Base-by-base conservation (phyloP, 768 basidiomycete genomes). In the Amanita subjunquillea region DNA sequence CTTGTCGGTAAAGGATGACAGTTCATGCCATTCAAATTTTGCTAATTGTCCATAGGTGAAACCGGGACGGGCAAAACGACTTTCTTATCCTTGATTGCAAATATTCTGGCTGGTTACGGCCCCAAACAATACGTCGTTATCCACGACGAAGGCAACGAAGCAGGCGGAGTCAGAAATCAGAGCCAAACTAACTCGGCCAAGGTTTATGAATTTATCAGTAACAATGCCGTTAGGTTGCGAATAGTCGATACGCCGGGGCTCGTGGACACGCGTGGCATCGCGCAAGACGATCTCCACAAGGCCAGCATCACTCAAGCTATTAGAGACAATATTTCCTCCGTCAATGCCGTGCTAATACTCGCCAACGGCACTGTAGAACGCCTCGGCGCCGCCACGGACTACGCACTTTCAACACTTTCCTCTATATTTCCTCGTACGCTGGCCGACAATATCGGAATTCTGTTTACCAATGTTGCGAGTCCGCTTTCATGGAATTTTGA, bases 231-330 rank as follows among this genome's bases (percentile, higher is more conserved):
- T 17, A 32, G 46, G 43, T 43, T 65, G 6, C 57, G 59, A 25
- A 57, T 65, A 30, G 58, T 65, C 12, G 64, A 65, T 46, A 64
- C 63, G 13, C 64, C 64, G 27, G 64, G 64, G 7, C 60, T 65
- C 7, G 60, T 55, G 15, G 63, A 65, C 43, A 65, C 64, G 6
- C 62, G 64, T 22, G 64, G 64, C 25, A 42, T 63, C 7, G 55
- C 57, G 10, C 54, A 62, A 30, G 63, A 65, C 42, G 55, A 58
- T 12, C 41, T 53, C 12, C 64, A 64, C 48, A 63, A 64, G 54
- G 48, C 41, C 6, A 54, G 53, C 30, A 65, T 65, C 32, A 62
- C 64, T 9, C 42, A 56, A 13, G 56, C 56, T 15, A 65, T 65
- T 39, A 44, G 34, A 20, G 53, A 53, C 13, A 45, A 60, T 39